Evolutionary conservation across 1,284 basidiomycete genomes (phyloP).

Genomic region (Apiotrichum mycotoxinovorans): DNA sequence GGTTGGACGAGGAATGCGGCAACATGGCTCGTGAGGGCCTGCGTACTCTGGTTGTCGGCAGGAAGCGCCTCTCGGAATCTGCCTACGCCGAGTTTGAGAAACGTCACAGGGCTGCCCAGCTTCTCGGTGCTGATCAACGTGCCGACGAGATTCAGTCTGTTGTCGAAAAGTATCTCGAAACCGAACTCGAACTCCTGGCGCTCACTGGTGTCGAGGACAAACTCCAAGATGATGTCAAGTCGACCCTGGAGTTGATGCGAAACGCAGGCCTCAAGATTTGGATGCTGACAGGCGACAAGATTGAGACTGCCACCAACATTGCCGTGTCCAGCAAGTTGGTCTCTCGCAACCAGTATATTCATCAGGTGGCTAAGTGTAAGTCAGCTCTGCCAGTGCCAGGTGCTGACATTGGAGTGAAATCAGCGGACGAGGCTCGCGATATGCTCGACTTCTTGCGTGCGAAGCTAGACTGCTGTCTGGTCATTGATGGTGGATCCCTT

Average conservation of each 20-base stretch:
- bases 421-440: constrained; percentile 74
- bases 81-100: constrained; percentile 71
- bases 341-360: constrained; percentile 93
- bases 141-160: constrained; percentile 75
- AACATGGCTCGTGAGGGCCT: constrained; percentile 98
- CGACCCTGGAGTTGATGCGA: constrained; percentile 84
- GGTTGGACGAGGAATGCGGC: constrained; percentile 97
- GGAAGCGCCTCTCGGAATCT: constrained; percentile 69
- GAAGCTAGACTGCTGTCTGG: constrained; percentile 94
- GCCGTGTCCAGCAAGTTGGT: constrained; percentile 96
- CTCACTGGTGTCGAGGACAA: constrained; percentile 98
- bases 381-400: constrained; percentile 13
- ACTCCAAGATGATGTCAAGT: constrained; percentile 93
- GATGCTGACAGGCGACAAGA: constrained; percentile 99
- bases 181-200: constrained; percentile 85
- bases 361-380: constrained; percentile 89
- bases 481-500: constrained; percentile 97
- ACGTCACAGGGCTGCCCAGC: constrained; percentile 70
- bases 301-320: constrained; percentile 98
- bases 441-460: constrained; percentile 92
- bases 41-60: constrained; percentile 86
- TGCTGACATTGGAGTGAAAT: constrained; percentile 61
- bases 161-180: constrained; percentile 74
- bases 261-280: constrained; percentile 99
- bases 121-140: constrained; percentile 67